Evolutionary conservation across 2,329 filamentous ascomycete genomes (phyloP), one percentile per base, ranked within the genome.

Genomic region (Didymosphaeria variabile): DNA sequence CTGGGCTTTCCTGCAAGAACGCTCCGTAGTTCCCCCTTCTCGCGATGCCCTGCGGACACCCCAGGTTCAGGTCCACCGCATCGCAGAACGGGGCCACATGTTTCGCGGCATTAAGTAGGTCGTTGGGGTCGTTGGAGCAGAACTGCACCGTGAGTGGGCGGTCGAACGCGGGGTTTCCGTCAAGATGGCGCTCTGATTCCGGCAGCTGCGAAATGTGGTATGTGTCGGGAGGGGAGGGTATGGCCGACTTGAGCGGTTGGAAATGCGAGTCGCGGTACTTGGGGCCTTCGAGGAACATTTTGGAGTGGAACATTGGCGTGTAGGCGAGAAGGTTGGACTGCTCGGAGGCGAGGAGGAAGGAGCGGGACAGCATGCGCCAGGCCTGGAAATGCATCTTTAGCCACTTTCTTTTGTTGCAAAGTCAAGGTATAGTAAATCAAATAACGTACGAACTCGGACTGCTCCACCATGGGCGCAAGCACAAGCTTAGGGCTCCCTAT

Each of bases 381-480:
- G 94, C 95, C 94, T 97, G 67, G n/a, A 10, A 29, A 23, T 15
- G 21, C 13, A 8, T 19, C 32, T 51, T 72, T 31, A 72, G 69
- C 31, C 8, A 57, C 26, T n/a, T n/a, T n/a, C 21, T 32, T 5
- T 31, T 26, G 4, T 5, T 17, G 45, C n/a, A 26, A 12, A 15
- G 17, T 0, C 4, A 21, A 29, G 46, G 54, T 40, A 26, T 1
- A 17, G 12, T 32, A 26, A 17, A 13, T 29, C 32, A 34, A 23
- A 50, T 55, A 83, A 73, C 90, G 67, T 83, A 97, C 94, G 82
- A 98, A 97, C 83, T 99, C 95, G 34, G 93, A 97, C 79, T 97
- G 92, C 75, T 99, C 94, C 23, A 99, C 95, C 95, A 99, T 99
- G 38, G 95, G 95, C 36, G 95, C 95, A 58, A 99, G 86, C 32